phyloP scores from a whole-genome alignment of 2,329 filamentous ascomycete genomes.

The Botryotinia calthae region DNA sequence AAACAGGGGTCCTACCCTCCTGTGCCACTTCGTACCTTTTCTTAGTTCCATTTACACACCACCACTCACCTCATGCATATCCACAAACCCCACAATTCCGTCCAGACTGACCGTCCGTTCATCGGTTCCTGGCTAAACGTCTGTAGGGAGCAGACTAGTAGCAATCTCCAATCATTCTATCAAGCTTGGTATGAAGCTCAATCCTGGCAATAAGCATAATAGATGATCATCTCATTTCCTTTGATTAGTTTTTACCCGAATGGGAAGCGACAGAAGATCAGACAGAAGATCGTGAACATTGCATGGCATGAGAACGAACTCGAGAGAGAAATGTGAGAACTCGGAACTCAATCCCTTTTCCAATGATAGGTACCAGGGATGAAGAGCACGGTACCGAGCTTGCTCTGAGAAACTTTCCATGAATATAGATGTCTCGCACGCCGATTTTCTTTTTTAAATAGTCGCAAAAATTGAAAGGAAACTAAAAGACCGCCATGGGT shows the following conservation, averaged over 20 bases:
- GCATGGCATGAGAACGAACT: background rate
- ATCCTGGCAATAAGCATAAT: background rate
- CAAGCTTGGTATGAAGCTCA: background rate
- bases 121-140: conserved; percentile 3
- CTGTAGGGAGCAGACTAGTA: background rate
- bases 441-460: background rate
- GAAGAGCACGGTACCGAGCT: background rate
- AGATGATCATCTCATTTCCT: conserved; percentile 1
- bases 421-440: background rate
- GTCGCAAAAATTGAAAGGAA: background rate
- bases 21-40: background rate
- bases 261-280: background rate
- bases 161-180: background rate
- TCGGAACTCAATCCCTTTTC: background rate
- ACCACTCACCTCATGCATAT: background rate
- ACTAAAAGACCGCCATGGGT: background rate
- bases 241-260: background rate
- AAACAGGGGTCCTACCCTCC: background rate
- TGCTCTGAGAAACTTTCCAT: background rate
- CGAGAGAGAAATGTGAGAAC: background rate
- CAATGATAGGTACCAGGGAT: background rate
- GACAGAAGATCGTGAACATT: background rate
- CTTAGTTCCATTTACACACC: background rate
- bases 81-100: background rate
- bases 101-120: background rate